phyloP scores from a whole-genome alignment of 192 early-diverging fungal genomes.

The Lobosporangium transversale region DNA sequence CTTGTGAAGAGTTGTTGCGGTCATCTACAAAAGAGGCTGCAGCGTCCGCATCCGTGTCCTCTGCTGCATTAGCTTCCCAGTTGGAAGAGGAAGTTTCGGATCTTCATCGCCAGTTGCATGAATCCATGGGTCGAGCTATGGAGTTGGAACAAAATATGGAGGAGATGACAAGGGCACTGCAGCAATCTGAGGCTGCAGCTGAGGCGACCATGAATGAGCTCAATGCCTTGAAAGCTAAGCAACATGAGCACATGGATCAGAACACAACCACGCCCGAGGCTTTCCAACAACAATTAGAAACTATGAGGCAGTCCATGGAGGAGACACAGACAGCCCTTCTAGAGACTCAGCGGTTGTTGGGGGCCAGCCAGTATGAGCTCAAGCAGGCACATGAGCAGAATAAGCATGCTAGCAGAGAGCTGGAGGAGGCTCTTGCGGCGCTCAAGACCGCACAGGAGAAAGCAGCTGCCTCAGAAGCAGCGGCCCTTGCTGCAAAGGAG shows the following conservation, averaged over 20 bases:
- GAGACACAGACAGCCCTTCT: conserved; percentile 30
- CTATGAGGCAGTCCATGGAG: conserved; percentile 9
- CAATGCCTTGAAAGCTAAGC: conserved; percentile 37
- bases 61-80: conserved; percentile 5
- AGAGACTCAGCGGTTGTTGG: conserved; percentile 20
- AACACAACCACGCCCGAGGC: conserved; percentile 6
- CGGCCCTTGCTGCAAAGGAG: neutral
- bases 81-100: conserved; percentile 33
- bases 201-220: conserved; percentile 21
- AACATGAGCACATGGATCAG: conserved; percentile 53
- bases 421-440: conserved; percentile 25
- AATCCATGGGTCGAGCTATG: conserved; percentile 40
- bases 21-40: conserved; percentile 1
- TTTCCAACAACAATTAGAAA: conserved; percentile 9
- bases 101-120: conserved; percentile 40
- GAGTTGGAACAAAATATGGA: conserved; percentile 48
- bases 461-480: neutral
- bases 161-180: conserved; percentile 8
- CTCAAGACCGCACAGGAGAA: conserved; percentile 13
- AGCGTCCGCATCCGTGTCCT: conserved; percentile 2
- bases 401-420: conserved; percentile 14
- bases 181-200: conserved; percentile 21
- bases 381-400: conserved; percentile 29
- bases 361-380: conserved; percentile 23
- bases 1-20: neutral